phyloP scores from a whole-genome alignment of 2,329 filamentous ascomycete genomes.

The Emmonsia crescens region DNA sequence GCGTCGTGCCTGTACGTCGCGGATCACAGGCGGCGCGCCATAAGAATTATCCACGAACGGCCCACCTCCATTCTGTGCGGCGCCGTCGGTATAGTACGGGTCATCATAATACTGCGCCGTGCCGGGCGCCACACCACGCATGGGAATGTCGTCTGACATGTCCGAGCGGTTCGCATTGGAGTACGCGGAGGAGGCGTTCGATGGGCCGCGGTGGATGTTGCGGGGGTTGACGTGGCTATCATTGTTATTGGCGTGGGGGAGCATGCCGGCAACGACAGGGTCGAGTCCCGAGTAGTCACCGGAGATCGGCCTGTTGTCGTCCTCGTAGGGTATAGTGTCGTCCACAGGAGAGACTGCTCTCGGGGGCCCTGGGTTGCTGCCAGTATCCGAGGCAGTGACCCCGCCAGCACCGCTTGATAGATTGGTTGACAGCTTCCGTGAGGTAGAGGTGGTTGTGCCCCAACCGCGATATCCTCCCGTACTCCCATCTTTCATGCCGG shows the following conservation, averaged over 20 bases:
- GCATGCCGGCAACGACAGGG: neutral
- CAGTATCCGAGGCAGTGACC: conserved; percentile 59
- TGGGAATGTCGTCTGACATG: conserved; percentile 44
- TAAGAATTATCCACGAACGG: conserved; percentile 47
- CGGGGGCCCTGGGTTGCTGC: conserved; percentile 44
- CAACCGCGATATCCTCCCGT: conserved; percentile 82
- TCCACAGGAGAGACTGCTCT: conserved; percentile 52
- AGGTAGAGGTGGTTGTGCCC: conserved; percentile 69
- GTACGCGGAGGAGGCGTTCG: conserved; percentile 93
- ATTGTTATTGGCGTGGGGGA: conserved; percentile 23
- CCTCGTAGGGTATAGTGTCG: conserved; percentile 49
- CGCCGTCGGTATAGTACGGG: conserved; percentile 43
- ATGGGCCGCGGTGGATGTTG: conserved; percentile 78
- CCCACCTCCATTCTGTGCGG: conserved; percentile 30
- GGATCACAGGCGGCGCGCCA: conserved; percentile 65
- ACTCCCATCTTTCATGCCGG: conserved; percentile 69
- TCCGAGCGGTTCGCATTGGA: conserved; percentile 69
- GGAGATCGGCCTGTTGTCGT: conserved; percentile 47
- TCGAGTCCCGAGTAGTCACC: conserved; percentile 49
- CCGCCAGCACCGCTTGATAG: conserved; percentile 58
- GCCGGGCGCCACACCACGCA: conserved; percentile 35
- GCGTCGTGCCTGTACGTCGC: conserved; percentile 81
- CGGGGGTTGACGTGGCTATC: conserved; percentile 41
- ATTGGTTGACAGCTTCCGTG: conserved; percentile 79
- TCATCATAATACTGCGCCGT: conserved; percentile 43